Evolutionary conservation across 2,329 filamentous ascomycete species (phyloP).

Genomic region (Aureobasidium leucospermi): DNA sequence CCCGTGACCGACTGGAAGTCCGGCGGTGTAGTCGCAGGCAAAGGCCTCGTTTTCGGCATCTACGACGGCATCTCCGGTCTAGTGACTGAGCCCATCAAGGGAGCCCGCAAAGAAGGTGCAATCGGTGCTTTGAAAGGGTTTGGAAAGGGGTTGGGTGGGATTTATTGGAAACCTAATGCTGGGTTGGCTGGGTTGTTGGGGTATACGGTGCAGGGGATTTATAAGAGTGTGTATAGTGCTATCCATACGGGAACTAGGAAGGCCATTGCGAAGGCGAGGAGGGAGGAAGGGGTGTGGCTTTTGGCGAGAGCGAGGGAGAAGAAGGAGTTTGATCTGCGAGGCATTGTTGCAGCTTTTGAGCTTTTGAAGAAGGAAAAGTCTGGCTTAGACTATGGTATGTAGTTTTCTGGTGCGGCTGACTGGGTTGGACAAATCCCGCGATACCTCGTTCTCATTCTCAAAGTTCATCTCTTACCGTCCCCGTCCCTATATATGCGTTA

Average conservation of each 20-base stretch:
- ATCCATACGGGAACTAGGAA: neutral
- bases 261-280: neutral
- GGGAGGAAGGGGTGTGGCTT: neutral
- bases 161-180: slow-evolving; percentile 1
- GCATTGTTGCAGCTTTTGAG: neutral
- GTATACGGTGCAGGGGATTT: neutral
- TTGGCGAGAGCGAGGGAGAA: neutral
- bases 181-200: neutral
- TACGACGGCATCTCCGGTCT: slow-evolving; percentile 45
- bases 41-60: slow-evolving; percentile 1
- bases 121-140: neutral
- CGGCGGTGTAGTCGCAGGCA: slow-evolving; percentile 33
- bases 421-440: too few relatives aligned
- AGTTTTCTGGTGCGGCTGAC: too few relatives aligned
- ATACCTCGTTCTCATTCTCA: too few relatives aligned
- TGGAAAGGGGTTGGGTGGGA: neutral
- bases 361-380: neutral
- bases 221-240: neutral
- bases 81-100: slow-evolving; percentile 58
- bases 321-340: neutral
- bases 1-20: slow-evolving; percentile 58
- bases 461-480: too few relatives aligned
- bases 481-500: neutral
- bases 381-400: neutral
- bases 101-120: slow-evolving; percentile 8